Evolutionary conservation across 2,329 filamentous ascomycete genomes (phyloP), one percentile per base, ranked within the genome.

Genomic region (Exophiala oligosperma): DNA sequence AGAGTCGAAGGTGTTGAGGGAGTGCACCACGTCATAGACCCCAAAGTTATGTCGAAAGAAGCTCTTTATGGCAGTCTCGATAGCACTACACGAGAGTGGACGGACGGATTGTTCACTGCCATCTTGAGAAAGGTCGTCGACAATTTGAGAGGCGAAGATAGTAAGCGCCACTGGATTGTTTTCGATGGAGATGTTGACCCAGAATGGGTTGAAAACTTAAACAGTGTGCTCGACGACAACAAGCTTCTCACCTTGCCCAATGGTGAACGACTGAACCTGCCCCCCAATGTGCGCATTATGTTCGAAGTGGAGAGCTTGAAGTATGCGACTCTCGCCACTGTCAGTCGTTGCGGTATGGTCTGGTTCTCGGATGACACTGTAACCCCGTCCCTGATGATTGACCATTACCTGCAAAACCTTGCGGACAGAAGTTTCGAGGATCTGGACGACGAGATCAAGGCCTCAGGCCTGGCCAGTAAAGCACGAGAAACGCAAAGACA

Each of bases 21-120:
- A 32, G 91, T 99, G 47, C 96, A 87, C 65, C 94, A 99, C 71
- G 90, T 99, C 56, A 99, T 99, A 67, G 94, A 99, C 74, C 95
- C 93, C 41, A 99, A 99, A 78, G 95, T 99, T 74, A 99, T 99
- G 94, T 96, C 92, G 52, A 99, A 99, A 76, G 94, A 99, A 76
- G 90, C 91, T 24, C 80, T 99, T 3, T 99, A 99, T 70, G 94
- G 94, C 71, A 97, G 87, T 67, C 82, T 99, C 49, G 94, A 99
- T 73, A 92, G 91, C 58, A 99, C 94, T 2, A 99, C 94, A 1
- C 87, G 94, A 68, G 94, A 99, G 75, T 99, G 94, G 94, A 99
- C 94, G 0, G 95, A 99, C 69, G 94, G 94, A 74, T 81, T 99
- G 9, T 99, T 99, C 73, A 99, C 94, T 7, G 96, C 93, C 72